phyloP scores from a whole-genome alignment of 352 stramenopile species.

The Thalassiosira livingstoniorum region DNA sequence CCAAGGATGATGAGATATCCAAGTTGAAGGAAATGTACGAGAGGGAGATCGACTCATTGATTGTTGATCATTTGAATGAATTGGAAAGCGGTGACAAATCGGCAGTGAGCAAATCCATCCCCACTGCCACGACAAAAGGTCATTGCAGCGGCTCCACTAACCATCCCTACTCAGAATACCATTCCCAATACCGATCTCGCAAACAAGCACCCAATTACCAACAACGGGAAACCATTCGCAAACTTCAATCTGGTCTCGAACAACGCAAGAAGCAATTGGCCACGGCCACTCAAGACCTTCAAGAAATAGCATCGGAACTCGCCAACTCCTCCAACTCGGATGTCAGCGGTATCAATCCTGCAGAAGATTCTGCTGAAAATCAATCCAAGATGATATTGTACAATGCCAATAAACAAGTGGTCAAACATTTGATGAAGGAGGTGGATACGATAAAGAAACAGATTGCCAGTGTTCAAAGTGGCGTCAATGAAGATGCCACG shows the following conservation, averaged over 20 bases:
- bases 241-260: neutral
- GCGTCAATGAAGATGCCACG: no score
- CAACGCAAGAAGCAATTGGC: neutral
- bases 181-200: no score
- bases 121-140: no score
- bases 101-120: neutral
- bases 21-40: neutral
- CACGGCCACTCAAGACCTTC: neutral
- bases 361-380: neutral
- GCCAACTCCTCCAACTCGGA: no score
- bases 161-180: no score
- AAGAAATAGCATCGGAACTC: neutral
- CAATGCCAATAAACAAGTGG: conserved; percentile 7
- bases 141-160: no score
- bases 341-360: neutral
- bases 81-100: neutral
- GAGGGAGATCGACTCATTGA: neutral
- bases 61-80: neutral
- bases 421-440: neutral
- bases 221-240: neutral
- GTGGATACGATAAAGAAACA: no score
- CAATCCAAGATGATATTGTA: neutral
- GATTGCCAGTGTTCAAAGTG: no score
- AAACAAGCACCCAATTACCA: neutral
- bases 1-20: neutral